Percentiles rank a stretch among this genome's conserved stretches.
phyloP scores from a whole-genome alignment of 139 green algal species.

The Coccomyxa sp. region DNA sequence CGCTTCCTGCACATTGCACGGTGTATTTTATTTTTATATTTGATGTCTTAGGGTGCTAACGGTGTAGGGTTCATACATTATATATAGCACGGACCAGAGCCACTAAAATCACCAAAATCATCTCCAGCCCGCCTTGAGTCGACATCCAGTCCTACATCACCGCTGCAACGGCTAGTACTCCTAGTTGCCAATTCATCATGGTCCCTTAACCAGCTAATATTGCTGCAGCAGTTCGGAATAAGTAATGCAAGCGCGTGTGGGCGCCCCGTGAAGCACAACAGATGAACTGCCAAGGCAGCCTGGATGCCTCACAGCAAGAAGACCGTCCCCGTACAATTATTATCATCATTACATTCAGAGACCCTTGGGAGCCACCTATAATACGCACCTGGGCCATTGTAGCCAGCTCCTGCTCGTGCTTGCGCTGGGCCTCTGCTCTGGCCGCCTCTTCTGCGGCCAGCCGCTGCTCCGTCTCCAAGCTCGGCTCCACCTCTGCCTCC shows the following conservation, averaged over 20 bases:
- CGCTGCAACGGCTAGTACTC: neutral
- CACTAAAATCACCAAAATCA: neutral
- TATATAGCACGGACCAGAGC: neutral
- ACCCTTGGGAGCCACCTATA: neutral
- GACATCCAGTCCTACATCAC: neutral
- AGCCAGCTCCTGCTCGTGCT: neutral
- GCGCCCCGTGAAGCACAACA: neutral
- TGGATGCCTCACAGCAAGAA: neutral
- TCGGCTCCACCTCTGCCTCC: slow-evolving; percentile 73
- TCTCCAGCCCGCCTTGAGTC: neutral
- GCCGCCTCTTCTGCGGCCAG: slow-evolving; percentile 6
- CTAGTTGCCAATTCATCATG: neutral
- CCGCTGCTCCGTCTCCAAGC: slow-evolving; percentile 63
- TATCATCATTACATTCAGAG: neutral
- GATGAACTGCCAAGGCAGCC: neutral
- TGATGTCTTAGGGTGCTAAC: neutral
- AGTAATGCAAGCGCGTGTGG: no score
- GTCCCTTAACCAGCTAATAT: neutral
- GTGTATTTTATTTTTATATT: neutral
- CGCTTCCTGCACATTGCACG: neutral
- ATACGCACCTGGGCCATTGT: neutral
- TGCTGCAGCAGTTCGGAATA: no score
- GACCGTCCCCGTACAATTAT: no score
- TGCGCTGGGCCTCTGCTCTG: neutral
- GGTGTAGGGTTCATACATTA: neutral